Base-by-base conservation (phyloP, 441 rosid species). In the Eutrema salsugineum region DNA sequence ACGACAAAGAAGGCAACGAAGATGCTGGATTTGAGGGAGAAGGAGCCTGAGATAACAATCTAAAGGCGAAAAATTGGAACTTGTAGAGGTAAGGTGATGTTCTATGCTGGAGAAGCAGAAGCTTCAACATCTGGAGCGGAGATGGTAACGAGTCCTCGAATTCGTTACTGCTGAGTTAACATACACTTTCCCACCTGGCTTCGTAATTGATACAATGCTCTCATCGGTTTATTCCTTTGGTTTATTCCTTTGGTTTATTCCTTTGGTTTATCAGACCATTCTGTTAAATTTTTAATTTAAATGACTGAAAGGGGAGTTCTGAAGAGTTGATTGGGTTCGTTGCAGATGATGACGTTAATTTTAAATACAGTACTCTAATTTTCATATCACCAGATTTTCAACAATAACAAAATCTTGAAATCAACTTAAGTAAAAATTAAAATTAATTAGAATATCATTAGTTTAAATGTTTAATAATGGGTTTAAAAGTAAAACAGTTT, bases 111-210 rank as follows among this genome's bases (percentile, higher is more conserved):
- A 68, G 50, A 61, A 68, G 70, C 54, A 30, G 40, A 76, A 48
- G 71, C 76, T 76, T 76, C 76, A 76, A 56, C 79, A 75, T 75
- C 66, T 63, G 75, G 47, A 61, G 56, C 35, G 11, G 24, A 61
- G 67, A 61, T 66, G 6, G 40, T 51, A 8, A 22, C 24, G 24
- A 40, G 15, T 47, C 53, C 7, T 46, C 17, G 0, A 33, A n/a
- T 49, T 53, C 27, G 27, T 24, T 24, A 4, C 51, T 32, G 11
- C 15, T 55, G 51, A n/a, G 66, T 72, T 36, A 58, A 58, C 39
- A 40, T 44, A 39, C 32, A 57, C 17, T 19, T 10, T 15, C 40
- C 20, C 8, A 16, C 11, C 33, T 6, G 46, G 8, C 4, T 53
- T 51, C 19, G 47, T 63, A 8, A 7, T 24, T 43, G 48, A 56